Percentiles rank a stretch among this genome's conserved stretches.
phyloP scores from a whole-genome alignment of 2,329 filamentous ascomycete species.

The Aspergillus brasiliensis region DNA sequence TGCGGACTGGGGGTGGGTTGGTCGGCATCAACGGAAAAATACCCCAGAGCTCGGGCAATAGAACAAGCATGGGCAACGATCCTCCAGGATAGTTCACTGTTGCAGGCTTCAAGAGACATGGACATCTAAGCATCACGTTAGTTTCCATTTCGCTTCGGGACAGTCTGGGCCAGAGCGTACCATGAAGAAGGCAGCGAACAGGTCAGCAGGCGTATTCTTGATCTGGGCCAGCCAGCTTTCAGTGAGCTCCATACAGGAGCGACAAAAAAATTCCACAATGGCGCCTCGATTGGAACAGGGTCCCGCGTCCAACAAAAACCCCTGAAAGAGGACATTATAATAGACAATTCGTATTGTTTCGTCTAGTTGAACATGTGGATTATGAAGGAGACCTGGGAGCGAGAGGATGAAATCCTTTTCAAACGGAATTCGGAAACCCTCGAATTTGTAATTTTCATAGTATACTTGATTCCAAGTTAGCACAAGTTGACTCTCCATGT shows the following conservation, averaged over 20 bases:
- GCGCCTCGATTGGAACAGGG: background rate
- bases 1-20: background rate
- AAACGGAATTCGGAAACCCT: slow-evolving; percentile 19
- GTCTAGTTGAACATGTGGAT: slow-evolving; percentile 18
- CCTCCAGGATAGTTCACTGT: slow-evolving; percentile 20
- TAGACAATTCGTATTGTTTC: slow-evolving; percentile 18
- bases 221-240: slow-evolving; percentile 14
- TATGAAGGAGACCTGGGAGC: slow-evolving; percentile 20
- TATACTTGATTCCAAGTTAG: slow-evolving; percentile 6
- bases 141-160: too few relatives aligned
- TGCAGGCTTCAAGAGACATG: slow-evolving; percentile 18
- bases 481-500: too few relatives aligned
- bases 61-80: slow-evolving; percentile 11
- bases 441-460: slow-evolving; percentile 15
- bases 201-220: slow-evolving; percentile 13
- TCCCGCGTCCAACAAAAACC: slow-evolving; percentile 9
- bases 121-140: slow-evolving; percentile 11
- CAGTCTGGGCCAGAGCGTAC: background rate
- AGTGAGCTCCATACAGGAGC: slow-evolving; percentile 3
- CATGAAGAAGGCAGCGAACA: slow-evolving; percentile 21
- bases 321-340: slow-evolving; percentile 17
- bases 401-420: slow-evolving; percentile 15
- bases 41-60: slow-evolving; percentile 17
- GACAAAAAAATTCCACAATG: slow-evolving; percentile 15
- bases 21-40: slow-evolving; percentile 18